Percentiles rank a stretch among this genome's conserved stretches.
These are phyloP conservation scores for Telfairia occidentalis DNA, from an alignment of 331 rosid genomes.

Conservation along the genomic window DNA sequence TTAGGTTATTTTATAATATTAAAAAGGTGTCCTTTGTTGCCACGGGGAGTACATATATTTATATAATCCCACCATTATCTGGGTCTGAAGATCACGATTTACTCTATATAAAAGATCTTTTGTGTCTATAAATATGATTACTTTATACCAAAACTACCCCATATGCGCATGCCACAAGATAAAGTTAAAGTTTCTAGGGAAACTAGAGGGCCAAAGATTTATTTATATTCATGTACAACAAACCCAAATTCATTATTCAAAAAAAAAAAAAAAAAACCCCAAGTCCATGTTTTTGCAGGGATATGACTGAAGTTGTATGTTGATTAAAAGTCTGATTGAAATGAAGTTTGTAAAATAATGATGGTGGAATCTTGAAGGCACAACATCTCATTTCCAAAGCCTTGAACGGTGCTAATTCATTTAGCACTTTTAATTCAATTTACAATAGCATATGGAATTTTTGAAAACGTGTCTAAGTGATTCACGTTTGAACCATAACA, in stretches of 20 bases:
- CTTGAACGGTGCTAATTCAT: background rate
- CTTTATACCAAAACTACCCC: background rate
- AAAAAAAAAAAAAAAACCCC: too few relatives aligned
- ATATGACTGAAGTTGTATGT: background rate
- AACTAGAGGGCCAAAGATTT: background rate
- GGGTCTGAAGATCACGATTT: background rate
- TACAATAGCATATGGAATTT: background rate
- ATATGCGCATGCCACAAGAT: constrained; percentile 1
- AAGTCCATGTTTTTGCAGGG: background rate
- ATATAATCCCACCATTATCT: background rate
- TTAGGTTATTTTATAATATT: background rate
- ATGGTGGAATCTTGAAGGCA: background rate
- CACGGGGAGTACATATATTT: background rate
- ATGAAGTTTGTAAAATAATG: background rate
- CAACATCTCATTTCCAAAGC: background rate
- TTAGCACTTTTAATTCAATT: background rate
- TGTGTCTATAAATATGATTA: background rate
- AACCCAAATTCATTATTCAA: background rate
- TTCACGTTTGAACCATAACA: background rate
- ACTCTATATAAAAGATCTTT: background rate
- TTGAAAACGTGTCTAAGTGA: background rate
- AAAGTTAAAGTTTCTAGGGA: background rate
- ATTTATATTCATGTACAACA: background rate
- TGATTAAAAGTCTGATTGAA: background rate
- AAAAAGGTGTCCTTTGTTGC: background rate